Percentiles rank a stretch among this genome's conserved stretches.
Evolutionary conservation across 225 moss, liverwort and hornwort species (phyloP).

Genomic region (Neckera pumila): DNA sequence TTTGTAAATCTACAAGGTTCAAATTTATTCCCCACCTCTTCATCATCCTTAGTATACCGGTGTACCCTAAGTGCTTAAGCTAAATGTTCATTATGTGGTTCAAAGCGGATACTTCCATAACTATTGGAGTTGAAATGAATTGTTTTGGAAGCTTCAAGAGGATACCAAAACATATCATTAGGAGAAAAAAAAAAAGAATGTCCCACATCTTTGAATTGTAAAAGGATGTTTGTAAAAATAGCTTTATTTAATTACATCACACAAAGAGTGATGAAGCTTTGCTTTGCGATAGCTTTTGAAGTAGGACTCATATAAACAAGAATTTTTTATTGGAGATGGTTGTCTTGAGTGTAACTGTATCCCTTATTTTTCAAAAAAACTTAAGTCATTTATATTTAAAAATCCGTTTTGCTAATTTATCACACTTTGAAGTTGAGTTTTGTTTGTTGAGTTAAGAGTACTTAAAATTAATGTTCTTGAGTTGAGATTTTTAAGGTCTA

Average conservation of each 20-base stretch:
- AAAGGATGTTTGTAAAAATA: neutral
- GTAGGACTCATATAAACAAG: too few relatives aligned
- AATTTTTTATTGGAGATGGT: too few relatives aligned
- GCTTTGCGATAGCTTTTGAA: too few relatives aligned
- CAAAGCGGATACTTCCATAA: neutral
- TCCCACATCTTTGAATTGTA: neutral
- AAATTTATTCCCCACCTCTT: neutral
- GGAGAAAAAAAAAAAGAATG: too few relatives aligned
- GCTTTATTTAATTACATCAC: neutral
- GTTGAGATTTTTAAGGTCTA: neutral
- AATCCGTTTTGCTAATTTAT: neutral
- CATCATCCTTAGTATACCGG: neutral
- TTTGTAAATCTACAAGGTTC: neutral
- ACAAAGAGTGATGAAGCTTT: too few relatives aligned
- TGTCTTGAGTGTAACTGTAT: neutral
- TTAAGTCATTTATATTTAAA: neutral
- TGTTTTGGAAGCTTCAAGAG: neutral
- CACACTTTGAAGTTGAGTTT: neutral
- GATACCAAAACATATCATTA: too few relatives aligned
- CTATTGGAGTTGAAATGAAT: neutral
- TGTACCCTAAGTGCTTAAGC: rapidly evolving
- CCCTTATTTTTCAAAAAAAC: neutral
- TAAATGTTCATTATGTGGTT: neutral
- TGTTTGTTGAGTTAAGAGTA: rapidly evolving
- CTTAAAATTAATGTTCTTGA: neutral